Evolutionary conservation across 129 eudicot genomes (phyloP).

Genomic region (Arctium minus): DNA sequence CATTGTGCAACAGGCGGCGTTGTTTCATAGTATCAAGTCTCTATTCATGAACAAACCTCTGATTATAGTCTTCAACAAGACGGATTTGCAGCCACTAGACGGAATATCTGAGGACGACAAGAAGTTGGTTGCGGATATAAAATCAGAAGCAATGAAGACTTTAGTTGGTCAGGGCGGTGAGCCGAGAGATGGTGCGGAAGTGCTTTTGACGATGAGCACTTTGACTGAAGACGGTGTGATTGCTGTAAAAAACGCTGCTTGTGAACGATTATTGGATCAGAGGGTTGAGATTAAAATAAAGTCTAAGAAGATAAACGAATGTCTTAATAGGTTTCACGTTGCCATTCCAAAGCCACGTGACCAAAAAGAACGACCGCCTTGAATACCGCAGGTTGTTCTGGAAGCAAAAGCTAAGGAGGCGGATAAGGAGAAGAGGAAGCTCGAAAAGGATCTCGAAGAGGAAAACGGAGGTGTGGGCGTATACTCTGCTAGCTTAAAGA

Average conservation of each 20-base stretch:
- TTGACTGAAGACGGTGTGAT: constrained; percentile 85
- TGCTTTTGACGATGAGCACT: constrained; percentile 86
- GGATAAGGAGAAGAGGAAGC: too few species aligned
- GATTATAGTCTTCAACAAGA: too few species aligned
- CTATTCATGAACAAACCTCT: too few species aligned
- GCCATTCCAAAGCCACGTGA: constrained; percentile 83
- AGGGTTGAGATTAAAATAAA: constrained; percentile 92
- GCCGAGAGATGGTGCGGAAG: constrained; percentile 54
- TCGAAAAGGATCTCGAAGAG: constrained; percentile 69
- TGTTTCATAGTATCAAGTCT: too few species aligned
- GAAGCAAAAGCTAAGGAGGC: too few species aligned
- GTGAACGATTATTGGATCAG: constrained; percentile 77
- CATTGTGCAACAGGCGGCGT: too few species aligned
- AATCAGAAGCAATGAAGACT: constrained; percentile 80
- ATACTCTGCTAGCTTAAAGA: constrained; percentile 85
- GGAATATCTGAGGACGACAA: constrained; percentile 70
- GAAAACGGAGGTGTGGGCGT: constrained; percentile 99
- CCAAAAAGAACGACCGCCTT: constrained; percentile 67
- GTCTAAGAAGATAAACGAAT: constrained; percentile 78
- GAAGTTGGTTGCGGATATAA: constrained; percentile 86
- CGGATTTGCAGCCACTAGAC: constrained; percentile 78
- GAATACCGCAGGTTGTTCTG: constrained; percentile 72
- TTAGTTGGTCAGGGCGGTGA: constrained; percentile 81
- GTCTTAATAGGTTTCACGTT: constrained; percentile 86
- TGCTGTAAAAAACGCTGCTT: constrained; percentile 86